These are phyloP conservation scores for Silene vulgaris DNA, from an alignment of 179 eudicot genomes.

Conservation along the genomic window DNA sequence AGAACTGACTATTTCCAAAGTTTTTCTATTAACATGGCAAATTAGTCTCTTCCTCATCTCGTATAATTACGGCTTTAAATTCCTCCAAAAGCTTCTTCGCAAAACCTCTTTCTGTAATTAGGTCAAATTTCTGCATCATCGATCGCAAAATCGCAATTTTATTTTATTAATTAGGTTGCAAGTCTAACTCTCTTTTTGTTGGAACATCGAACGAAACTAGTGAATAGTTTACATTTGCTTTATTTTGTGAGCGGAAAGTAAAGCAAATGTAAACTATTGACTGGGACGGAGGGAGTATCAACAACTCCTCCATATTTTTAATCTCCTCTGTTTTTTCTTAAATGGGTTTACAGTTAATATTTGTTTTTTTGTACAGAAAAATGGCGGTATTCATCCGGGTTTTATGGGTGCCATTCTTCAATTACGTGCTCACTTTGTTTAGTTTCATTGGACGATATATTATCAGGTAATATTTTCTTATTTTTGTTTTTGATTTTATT, in stretches of 20 bases:
- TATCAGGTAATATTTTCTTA: constrained; percentile 42
- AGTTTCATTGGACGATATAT: constrained; percentile 31
- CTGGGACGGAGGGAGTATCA: neutral
- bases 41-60: too few species aligned
- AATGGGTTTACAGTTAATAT: constrained; percentile 1
- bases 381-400: constrained; percentile 27
- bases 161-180: constrained; percentile 20
- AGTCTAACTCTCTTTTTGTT: constrained; percentile 24
- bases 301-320: neutral
- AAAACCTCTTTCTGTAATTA: constrained; percentile 24
- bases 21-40: too few species aligned
- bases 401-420: constrained; percentile 35
- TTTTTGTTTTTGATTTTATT: neutral
- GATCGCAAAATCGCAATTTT: neutral
- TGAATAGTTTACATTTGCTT: constrained; percentile 8
- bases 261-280: too few species aligned
- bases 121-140: constrained; percentile 44
- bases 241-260: neutral
- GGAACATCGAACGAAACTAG: constrained; percentile 24
- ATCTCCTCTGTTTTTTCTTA: constrained; percentile 14
- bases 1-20: too few species aligned
- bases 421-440: constrained; percentile 40
- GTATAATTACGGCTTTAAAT: too few species aligned
- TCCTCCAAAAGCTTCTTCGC: too few species aligned
- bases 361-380: constrained; percentile 28